These are phyloP conservation scores for Penicillium coffeae DNA, from an alignment of 495 filamentous ascomycete species.

Conservation along the genomic window DNA sequence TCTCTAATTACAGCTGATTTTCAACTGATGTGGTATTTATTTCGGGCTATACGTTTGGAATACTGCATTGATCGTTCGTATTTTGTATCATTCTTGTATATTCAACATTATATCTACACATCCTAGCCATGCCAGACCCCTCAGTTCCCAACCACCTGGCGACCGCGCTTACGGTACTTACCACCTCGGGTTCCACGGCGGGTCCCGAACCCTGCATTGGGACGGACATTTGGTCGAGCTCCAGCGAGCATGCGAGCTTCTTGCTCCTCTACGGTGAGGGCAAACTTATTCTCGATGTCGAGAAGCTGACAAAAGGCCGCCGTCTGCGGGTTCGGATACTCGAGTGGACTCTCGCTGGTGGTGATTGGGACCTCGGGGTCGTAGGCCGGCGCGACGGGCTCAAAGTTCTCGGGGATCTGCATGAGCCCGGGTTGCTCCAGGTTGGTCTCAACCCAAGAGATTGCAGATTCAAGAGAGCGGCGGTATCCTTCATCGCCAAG, in stretches of 20 bases:
- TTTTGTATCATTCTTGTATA: too few relatives aligned
- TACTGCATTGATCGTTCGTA: too few relatives aligned
- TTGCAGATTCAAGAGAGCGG: conserved; percentile 57
- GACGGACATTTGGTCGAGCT: conserved; percentile 24
- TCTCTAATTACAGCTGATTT: too few relatives aligned
- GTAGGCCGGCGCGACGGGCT: conserved; percentile 68
- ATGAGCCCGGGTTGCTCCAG: conserved; percentile 55
- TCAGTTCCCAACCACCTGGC: conserved; percentile 21
- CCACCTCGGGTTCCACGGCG: conserved; percentile 16
- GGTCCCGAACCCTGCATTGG: neutral
- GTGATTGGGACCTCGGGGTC: conserved; percentile 36
- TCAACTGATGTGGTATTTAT: too few relatives aligned
- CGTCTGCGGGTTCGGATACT: conserved; percentile 84
- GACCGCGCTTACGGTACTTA: too few relatives aligned
- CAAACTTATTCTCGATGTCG: conserved; percentile 73
- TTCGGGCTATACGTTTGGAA: too few relatives aligned
- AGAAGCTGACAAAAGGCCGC: conserved; percentile 70
- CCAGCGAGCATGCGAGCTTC: conserved; percentile 41
- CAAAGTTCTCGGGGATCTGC: conserved; percentile 71
- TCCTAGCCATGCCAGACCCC: too few relatives aligned
- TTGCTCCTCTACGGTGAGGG: conserved; percentile 64
- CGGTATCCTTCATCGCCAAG: conserved; percentile 63
- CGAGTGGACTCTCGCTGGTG: conserved; percentile 52
- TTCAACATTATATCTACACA: too few relatives aligned
- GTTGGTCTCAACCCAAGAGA: conserved; percentile 73